Evolutionary conservation across 2,329 filamentous ascomycete species (phyloP), one percentile per base, ranked within the genome.

Genomic region (Fusarium equiseti): DNA sequence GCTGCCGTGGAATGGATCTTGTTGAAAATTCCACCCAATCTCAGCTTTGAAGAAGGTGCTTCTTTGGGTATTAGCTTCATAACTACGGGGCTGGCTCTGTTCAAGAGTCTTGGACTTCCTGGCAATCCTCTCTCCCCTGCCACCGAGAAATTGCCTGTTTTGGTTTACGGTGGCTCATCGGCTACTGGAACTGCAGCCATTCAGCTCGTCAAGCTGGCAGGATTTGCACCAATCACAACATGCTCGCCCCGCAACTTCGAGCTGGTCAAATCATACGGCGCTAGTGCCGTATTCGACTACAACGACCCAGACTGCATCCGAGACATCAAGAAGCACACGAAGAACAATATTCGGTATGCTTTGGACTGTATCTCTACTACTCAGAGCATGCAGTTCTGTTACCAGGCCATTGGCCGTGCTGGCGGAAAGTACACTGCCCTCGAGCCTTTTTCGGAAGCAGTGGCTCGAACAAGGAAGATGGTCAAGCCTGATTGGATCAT

Each of bases 1-100:
- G 66, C 77, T 1, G 79, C 72, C 56, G 81, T 81, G 59, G 81
- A 78, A 0, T 79, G 81, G 48, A 13, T 83, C 3, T 77, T 79
- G 51, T 74, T 85, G 42, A 82, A 80, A 63, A 80, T 83, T 5
- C 85, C 85, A 2, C 80, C 82, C 5, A 54, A 52, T 56, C 6
- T 71, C 3, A 49, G 55, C 61, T 79, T 83, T 61, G 82, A 84
- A 61, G 80, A 87, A 63, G 86, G 83, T 0, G 80, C 85, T 0
- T 82, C 81, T 6, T 66, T 85, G 1, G 82, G 81, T 5, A 77
- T 83, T 6, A 81, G 80, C 16, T 70, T 84, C n/a, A 77, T 75
- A n/a, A 86, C 84, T 0, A 56, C 53, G 4, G 83, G 79, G 26
- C 84, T 86, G 73, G 82, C 79, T 1, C 78, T 87, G 18, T 86